Evolutionary conservation across 2,329 filamentous ascomycete genomes (phyloP).

Genomic region (Scedosporium apiospermum): DNA sequence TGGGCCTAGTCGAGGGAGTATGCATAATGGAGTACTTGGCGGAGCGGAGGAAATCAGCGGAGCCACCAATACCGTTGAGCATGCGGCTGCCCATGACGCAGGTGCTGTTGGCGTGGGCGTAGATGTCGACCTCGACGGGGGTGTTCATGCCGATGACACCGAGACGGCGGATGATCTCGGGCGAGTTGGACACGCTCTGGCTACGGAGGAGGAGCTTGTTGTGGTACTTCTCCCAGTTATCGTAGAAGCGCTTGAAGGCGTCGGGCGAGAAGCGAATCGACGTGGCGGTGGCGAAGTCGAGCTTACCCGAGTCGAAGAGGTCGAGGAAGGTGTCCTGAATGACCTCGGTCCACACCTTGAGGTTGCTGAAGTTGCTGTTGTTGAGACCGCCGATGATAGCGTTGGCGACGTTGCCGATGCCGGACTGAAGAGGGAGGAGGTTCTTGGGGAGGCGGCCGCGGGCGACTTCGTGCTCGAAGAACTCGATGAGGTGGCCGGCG

Average conservation of each 20-base stretch:
- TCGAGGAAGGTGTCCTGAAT: conserved; percentile 90
- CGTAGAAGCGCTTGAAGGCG: conserved; percentile 85
- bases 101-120: conserved; percentile 85
- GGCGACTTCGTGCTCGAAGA: conserved; percentile 73
- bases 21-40: conserved; percentile 90
- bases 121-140: conserved; percentile 88
- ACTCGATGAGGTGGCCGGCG: conserved; percentile 70
- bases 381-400: conserved; percentile 78
- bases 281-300: conserved; percentile 85
- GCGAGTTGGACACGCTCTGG: conserved; percentile 83
- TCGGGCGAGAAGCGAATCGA: conserved; percentile 86
- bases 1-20: conserved; percentile 71
- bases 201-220: conserved; percentile 76
- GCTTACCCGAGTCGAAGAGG: conserved; percentile 77
- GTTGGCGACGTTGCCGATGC: conserved; percentile 90
- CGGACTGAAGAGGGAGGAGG: conserved; percentile 74
- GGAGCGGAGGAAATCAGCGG: conserved; percentile 70
- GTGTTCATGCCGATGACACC: conserved; percentile 95
- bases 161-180: conserved; percentile 79
- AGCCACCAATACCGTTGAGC: conserved; percentile 77
- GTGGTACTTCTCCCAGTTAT: conserved; percentile 70
- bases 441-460: conserved; percentile 68
- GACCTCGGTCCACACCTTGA: conserved; percentile 90
- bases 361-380: conserved; percentile 73
- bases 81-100: conserved; percentile 83